Conservation (phyloP, 2,329 filamentous ascomycete genomes). For the Davidsoniella virescens region DNA sequence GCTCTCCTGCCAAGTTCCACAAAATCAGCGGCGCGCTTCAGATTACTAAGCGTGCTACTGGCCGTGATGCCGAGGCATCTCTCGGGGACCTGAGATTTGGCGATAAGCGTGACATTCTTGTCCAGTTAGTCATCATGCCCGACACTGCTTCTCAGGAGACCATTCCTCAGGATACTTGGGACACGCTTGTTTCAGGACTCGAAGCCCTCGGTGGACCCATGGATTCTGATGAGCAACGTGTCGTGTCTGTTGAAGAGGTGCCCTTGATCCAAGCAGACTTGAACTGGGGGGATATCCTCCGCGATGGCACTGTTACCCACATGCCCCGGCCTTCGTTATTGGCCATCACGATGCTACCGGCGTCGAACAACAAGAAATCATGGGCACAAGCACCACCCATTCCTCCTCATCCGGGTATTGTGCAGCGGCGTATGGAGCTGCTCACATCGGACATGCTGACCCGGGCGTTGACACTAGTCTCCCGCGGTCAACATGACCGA, state of each 20-base stretch:
- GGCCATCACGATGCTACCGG: constrained; percentile 87
- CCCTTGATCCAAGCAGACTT: constrained; percentile 91
- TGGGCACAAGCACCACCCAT: constrained; percentile 61
- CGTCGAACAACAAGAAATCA: constrained; percentile 46
- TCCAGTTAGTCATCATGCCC: constrained; percentile 82
- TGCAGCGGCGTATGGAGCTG: constrained; percentile 93
- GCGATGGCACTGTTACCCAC: constrained; percentile 73
- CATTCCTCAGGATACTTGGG: constrained; percentile 87
- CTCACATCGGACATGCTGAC: constrained; percentile 97
- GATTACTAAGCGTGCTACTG: constrained; percentile 89
- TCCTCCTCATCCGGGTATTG: constrained; percentile 84
- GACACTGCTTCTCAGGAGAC: constrained; percentile 72
- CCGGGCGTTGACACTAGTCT: constrained; percentile 75
- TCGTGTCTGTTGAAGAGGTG: constrained; percentile 79
- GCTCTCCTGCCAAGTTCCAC: constrained; percentile 93
- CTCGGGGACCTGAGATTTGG: constrained; percentile 87
- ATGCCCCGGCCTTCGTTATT: constrained; percentile 78
- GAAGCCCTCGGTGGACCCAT: constrained; percentile 81
- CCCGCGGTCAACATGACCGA: constrained; percentile 80
- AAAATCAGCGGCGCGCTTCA: constrained; percentile 95
- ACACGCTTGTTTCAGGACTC: constrained; percentile 86
- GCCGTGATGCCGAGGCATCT: constrained; percentile 81
- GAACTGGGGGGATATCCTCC: constrained; percentile 80
- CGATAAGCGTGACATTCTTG: constrained; percentile 83
- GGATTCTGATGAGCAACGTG: constrained; percentile 71